Conservation (phyloP, 108 stramenopile genomes). For the Cyclostephanos tholiformis region DNA sequence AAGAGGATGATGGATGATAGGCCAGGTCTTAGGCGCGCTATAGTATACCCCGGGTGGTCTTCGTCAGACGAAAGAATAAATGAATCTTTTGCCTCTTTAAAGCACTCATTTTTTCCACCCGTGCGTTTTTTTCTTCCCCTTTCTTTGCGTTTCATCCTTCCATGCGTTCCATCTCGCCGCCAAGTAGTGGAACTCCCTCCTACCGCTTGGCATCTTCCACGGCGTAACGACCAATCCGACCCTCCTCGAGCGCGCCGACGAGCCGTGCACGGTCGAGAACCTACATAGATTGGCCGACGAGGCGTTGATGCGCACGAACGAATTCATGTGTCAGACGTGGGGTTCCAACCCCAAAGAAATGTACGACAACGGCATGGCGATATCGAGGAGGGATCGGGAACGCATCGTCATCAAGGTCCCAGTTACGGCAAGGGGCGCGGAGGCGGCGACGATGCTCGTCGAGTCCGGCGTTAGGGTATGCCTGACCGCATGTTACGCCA, state of each 20-base stretch:
- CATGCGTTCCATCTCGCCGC: slow-evolving; percentile 41
- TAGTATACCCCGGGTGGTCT: too few relatives aligned
- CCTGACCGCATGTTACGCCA: slow-evolving; percentile 70
- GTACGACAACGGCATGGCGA: slow-evolving; percentile 60
- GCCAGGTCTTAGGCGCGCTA: too few relatives aligned
- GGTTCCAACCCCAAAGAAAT: slow-evolving; percentile 58
- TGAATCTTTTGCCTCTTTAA: too few relatives aligned
- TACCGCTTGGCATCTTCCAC: slow-evolving; percentile 68
- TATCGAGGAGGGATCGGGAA: slow-evolving; percentile 52
- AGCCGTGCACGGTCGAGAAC: slow-evolving; percentile 59
- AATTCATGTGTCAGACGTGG: slow-evolving; percentile 82
- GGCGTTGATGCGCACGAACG: slow-evolving; percentile 50
- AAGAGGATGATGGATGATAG: not conserved
- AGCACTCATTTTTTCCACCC: not conserved
- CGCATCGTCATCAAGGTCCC: slow-evolving; percentile 76
- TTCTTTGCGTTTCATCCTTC: slow-evolving; percentile 42
- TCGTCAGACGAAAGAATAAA: too few relatives aligned
- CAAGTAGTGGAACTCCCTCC: slow-evolving; percentile 54
- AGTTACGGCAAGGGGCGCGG: slow-evolving; percentile 52
- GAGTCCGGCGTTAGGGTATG: slow-evolving; percentile 60
- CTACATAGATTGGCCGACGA: slow-evolving; percentile 48
- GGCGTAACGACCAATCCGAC: slow-evolving; percentile 76
- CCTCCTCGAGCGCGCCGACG: slow-evolving; percentile 54
- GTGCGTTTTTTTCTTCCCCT: too few relatives aligned
- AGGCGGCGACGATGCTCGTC: slow-evolving; percentile 62